phyloP scores from a whole-genome alignment of 1,139 yeast species.

The Candida glucosophila region DNA sequence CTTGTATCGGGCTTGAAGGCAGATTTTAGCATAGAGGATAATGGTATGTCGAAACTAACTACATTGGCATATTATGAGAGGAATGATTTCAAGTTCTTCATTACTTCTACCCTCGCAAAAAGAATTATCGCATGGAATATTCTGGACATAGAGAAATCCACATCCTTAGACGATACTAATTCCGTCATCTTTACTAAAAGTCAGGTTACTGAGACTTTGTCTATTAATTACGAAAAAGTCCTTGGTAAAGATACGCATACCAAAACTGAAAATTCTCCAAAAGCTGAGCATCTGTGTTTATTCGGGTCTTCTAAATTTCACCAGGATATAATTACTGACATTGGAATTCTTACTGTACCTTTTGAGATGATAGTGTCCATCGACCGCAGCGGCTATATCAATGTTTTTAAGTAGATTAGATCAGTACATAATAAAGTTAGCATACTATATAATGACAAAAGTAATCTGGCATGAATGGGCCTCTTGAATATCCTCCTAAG shows the following conservation, averaged over 20 bases:
- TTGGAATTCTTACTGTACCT: constrained; percentile 40
- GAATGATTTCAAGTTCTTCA: constrained; percentile 8
- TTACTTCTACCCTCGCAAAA: constrained; percentile 20
- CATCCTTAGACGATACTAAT: constrained; percentile 9
- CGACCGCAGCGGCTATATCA: constrained; percentile 55
- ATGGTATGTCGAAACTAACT: constrained; percentile 8
- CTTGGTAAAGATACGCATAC: constrained; percentile 4
- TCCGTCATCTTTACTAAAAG: constrained; percentile 3
- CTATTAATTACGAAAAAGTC: constrained; percentile 8
- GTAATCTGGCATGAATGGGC: too few species aligned
- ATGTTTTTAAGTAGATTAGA: constrained; percentile 40
- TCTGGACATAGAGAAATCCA: constrained; percentile 16
- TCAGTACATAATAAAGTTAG: neutral
- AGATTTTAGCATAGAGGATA: constrained; percentile 8
- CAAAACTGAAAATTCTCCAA: neutral
- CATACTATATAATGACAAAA: too few species aligned
- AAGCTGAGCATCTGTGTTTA: neutral
- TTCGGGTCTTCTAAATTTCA: constrained; percentile 8
- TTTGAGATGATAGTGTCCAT: constrained; percentile 54
- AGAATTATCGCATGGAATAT: constrained; percentile 27
- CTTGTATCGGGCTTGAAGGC: constrained; percentile 8
- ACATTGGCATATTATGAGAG: constrained; percentile 6
- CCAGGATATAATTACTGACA: constrained; percentile 40
- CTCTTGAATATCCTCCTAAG: too few species aligned
- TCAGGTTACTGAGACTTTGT: constrained; percentile 8